A percentile compares a stretch with the other conserved stretches of the same genome.
Evolutionary conservation across 768 basidiomycete genomes (phyloP).

Genomic region (Mycena maculata): DNA sequence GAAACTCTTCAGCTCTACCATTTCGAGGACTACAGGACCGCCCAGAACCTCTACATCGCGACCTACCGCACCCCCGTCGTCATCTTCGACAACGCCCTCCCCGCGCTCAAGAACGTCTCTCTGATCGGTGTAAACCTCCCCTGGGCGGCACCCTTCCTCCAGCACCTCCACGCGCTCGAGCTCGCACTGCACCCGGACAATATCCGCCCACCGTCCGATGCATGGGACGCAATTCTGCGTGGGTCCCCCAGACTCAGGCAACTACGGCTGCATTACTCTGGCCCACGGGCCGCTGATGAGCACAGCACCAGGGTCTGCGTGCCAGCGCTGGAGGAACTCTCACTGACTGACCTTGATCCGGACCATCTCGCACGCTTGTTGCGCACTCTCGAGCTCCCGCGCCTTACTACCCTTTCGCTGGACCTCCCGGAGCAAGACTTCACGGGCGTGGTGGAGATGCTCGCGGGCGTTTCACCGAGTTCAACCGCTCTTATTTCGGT

Average conservation of each 20-base stretch:
- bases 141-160: conserved; percentile 66
- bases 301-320: conserved; percentile 46
- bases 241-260: conserved; percentile 59
- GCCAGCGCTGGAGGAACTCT: conserved; percentile 56
- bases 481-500: neutral
- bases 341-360: conserved; percentile 66
- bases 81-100: conserved; percentile 65
- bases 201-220: conserved; percentile 65
- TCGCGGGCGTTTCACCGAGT: conserved; percentile 39
- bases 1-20: conserved; percentile 74
- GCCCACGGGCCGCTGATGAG: conserved; percentile 50
- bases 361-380: conserved; percentile 62
- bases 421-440: conserved; percentile 69
- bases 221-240: conserved; percentile 67
- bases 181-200: conserved; percentile 70
- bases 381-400: conserved; percentile 59
- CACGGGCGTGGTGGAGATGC: conserved; percentile 56
- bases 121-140: conserved; percentile 75
- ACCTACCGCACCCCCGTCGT: conserved; percentile 70
- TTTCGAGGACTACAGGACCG: conserved; percentile 65
- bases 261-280: conserved; percentile 69
- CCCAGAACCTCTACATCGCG: conserved; percentile 63
- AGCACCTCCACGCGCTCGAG: conserved; percentile 62
- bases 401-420: conserved; percentile 56
- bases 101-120: conserved; percentile 64